Evolutionary conservation across 2,329 filamentous ascomycete genomes (phyloP).

Genomic region (Hirsutella rhossiliensis): DNA sequence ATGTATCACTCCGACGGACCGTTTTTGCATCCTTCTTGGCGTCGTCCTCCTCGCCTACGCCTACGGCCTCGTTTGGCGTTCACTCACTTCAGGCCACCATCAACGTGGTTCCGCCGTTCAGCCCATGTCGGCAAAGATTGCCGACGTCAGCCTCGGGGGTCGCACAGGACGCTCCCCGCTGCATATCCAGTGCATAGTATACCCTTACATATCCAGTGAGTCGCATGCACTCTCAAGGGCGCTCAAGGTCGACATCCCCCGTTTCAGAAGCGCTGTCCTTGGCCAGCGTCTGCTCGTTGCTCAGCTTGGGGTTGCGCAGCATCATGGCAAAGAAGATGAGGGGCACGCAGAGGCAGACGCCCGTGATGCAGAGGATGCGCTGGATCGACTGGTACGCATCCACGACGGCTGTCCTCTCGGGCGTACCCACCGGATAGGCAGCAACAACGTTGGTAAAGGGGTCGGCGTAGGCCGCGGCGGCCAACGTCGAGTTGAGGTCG

Average conservation of each 20-base stretch:
- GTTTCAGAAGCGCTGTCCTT: no score
- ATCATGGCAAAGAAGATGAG: slow-evolving; percentile 30
- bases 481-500: slow-evolving; percentile 21
- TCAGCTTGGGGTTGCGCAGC: slow-evolving; percentile 34
- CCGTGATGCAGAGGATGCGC: slow-evolving; percentile 32
- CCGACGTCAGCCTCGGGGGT: no score
- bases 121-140: slow-evolving; percentile 46
- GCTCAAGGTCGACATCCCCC: no score
- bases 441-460: slow-evolving; percentile 23
- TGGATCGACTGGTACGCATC: slow-evolving; percentile 33
- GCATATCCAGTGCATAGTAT: no score
- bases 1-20: slow-evolving; percentile 38
- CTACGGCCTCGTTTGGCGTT: slow-evolving; percentile 30
- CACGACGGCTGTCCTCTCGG: slow-evolving; percentile 30
- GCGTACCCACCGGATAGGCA: slow-evolving; percentile 27
- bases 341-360: slow-evolving; percentile 35
- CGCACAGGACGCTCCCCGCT: no score
- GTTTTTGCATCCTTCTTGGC: slow-evolving; percentile 44
- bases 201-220: no score
- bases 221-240: no score
- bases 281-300: slow-evolving; percentile 27
- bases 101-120: slow-evolving; percentile 44
- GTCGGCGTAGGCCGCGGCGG: slow-evolving; percentile 21
- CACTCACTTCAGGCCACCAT: slow-evolving; percentile 47
- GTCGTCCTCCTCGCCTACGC: slow-evolving; percentile 52